phyloP scores from a whole-genome alignment of 208 protist genomes.

The Crithidia brevicula region DNA sequence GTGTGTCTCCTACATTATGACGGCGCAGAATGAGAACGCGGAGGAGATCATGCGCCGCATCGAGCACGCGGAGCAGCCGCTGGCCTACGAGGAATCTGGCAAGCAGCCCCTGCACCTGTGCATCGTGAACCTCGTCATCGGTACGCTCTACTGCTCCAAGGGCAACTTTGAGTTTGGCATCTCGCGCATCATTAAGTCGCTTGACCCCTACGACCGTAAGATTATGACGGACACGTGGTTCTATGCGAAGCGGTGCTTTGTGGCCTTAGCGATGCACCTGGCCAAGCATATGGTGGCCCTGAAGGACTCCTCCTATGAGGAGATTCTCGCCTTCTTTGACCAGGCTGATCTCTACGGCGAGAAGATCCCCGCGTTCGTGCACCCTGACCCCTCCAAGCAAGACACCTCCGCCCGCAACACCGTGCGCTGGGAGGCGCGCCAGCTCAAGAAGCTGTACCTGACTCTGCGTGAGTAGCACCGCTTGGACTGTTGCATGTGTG shows the following conservation, averaged over 20 bases:
- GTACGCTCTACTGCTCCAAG: constrained; percentile 98
- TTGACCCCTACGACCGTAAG: constrained; percentile 97
- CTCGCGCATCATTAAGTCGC: constrained; percentile 96
- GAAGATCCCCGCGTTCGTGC: constrained; percentile 89
- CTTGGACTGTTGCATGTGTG: neutral
- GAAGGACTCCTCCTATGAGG: constrained; percentile 92
- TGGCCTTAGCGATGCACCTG: constrained; percentile 94
- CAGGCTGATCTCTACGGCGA: constrained; percentile 93
- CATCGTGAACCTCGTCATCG: constrained; percentile 99
- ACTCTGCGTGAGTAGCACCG: constrained; percentile 61
- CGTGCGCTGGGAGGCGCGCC: constrained; percentile 93
- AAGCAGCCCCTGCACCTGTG: constrained; percentile 96
- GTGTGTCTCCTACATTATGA: constrained; percentile 98
- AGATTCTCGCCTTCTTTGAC: constrained; percentile 96
- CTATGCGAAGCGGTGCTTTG: constrained; percentile 97
- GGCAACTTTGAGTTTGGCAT: constrained; percentile 98
- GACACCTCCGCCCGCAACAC: constrained; percentile 87
- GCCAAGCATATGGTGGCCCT: constrained; percentile 98
- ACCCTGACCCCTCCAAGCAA: constrained; percentile 87
- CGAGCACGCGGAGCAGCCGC: constrained; percentile 95
- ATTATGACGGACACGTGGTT: constrained; percentile 98
- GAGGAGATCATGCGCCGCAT: constrained; percentile 97
- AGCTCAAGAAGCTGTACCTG: constrained; percentile 93
- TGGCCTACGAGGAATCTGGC: constrained; percentile 81
- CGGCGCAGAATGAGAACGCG: constrained; percentile 95